A percentile compares a stretch with the other conserved stretches of the same genome.
Conservation (phyloP, 2,329 filamentous ascomycete species). For the Balansia obtecta region DNA sequence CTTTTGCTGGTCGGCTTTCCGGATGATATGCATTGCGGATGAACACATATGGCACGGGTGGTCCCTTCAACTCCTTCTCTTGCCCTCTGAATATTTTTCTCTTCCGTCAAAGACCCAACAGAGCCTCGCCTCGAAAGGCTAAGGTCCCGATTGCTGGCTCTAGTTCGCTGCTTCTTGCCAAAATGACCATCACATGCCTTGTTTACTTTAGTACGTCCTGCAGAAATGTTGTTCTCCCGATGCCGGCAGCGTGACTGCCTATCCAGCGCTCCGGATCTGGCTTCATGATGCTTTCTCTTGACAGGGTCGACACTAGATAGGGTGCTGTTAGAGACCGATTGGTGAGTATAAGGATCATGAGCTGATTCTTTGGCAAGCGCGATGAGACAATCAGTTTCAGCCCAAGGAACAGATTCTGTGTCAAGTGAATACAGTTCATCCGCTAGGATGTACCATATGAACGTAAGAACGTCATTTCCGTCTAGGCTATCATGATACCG, state of each 20-base stretch:
- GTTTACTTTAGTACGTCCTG: not conserved
- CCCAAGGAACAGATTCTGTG: constrained; percentile 16
- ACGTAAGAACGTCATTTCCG: constrained; percentile 21
- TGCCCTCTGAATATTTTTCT: too few relatives aligned
- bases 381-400: constrained; percentile 24
- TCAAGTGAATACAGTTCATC: constrained; percentile 4
- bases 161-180: too few relatives aligned
- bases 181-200: not conserved
- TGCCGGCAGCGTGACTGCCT: not conserved
- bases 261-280: not conserved
- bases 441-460: constrained; percentile 16
- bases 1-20: not conserved
- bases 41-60: not conserved
- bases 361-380: constrained; percentile 17
- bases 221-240: not conserved
- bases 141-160: too few relatives aligned
- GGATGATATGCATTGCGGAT: not conserved
- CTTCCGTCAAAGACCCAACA: too few relatives aligned
- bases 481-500: constrained; percentile 13
- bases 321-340: constrained; percentile 1
- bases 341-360: constrained; percentile 10
- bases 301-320: not conserved
- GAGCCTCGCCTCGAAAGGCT: too few relatives aligned
- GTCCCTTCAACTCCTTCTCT: too few relatives aligned
- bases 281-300: not conserved